Base-by-base conservation (phyloP, 768 basidiomycete species). In the Daedaleopsis sinensis region DNA sequence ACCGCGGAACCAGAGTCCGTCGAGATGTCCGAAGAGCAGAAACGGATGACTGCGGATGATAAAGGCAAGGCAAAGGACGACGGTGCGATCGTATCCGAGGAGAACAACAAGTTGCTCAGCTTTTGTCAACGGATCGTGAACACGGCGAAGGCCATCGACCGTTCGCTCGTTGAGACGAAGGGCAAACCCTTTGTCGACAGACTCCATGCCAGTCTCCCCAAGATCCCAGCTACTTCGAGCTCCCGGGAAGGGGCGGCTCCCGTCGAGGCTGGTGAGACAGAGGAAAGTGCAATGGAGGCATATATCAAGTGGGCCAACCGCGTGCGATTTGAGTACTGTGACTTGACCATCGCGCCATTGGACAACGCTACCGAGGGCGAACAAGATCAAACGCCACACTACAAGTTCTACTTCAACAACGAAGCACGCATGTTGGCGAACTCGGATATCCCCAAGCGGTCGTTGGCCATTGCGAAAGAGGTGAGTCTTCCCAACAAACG, bases 391-490 rank as follows among this genome's bases (percentile, higher is more conserved):
- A 74, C 82, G 0, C 89, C 90, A 3, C 84, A 89, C 70, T 95
- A 88, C 77, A 93, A 93, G 72, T 91, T 90, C 69, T 88, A 82
- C 72, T 95, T 82, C 76, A 89, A 90, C 70, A 87, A 82, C 65
- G 93, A 95, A 71, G 91, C 91, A 21, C 82, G 93, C 32, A 90
- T 93, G 87, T 78, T 94, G 32, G 88, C 88, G 4, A 87, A 86
- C 67, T 89, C 91, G 21, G 91, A 93, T 69, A 91, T 95, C 56
- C 94, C 94, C 6, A 96, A 93, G 75, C 82, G 96, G 47, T 94
- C 92, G 1, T 79, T 97, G 59, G 95, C 95, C 11, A 97, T 98
- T 63, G 96, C 96, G 4, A 98, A 97, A 76, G 94, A 96, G 84
- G 91, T 90, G 21, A 37, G 71, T 54, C 21, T 48, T 51, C 38